Percentiles rank a stretch among this genome's conserved stretches.
Evolutionary conservation across 2,329 filamentous ascomycete genomes (phyloP).

Genomic region (Sporothrix mexicana): DNA sequence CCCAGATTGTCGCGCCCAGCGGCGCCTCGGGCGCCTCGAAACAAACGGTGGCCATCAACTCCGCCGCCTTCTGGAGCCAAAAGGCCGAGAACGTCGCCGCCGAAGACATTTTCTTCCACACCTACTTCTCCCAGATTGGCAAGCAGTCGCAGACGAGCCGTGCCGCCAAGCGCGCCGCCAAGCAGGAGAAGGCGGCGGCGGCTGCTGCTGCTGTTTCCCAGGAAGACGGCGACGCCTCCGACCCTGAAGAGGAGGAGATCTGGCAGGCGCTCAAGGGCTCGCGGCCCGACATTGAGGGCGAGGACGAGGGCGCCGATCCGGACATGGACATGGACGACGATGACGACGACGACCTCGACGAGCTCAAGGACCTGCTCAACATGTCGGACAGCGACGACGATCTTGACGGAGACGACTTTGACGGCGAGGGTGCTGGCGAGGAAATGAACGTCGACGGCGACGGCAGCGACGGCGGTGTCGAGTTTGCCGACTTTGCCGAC

Average conservation of each 20-base stretch:
- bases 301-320: conserved; percentile 55
- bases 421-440: conserved; percentile 49
- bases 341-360: conserved; percentile 47
- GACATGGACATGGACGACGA: conserved; percentile 56
- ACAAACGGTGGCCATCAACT: conserved; percentile 67
- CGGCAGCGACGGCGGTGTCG: conserved; percentile 43
- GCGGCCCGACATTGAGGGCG: conserved; percentile 50
- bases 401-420: conserved; percentile 43
- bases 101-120: conserved; percentile 97
- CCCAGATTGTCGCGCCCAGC: conserved; percentile 63
- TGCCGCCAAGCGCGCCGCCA: conserved; percentile 54
- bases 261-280: conserved; percentile 47
- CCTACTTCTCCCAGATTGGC: conserved; percentile 83
- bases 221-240: conserved; percentile 65
- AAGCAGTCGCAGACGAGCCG: conserved; percentile 64
- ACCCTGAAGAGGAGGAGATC: conserved; percentile 47
- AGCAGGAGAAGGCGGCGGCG: conserved; percentile 67
- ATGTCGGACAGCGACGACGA: conserved; percentile 50
- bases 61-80: conserved; percentile 88
- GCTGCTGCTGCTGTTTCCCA: conserved; percentile 47
- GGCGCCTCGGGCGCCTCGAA: conserved; percentile 47
- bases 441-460: conserved; percentile 50
- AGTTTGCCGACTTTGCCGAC: conserved; percentile 44
- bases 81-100: conserved; percentile 84
- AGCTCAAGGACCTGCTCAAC: conserved; percentile 30